Percentiles rank a stretch among this genome's conserved stretches.
Evolutionary conservation across 2,329 filamentous ascomycete genomes (phyloP).

Genomic region (Fusarium sp.): DNA sequence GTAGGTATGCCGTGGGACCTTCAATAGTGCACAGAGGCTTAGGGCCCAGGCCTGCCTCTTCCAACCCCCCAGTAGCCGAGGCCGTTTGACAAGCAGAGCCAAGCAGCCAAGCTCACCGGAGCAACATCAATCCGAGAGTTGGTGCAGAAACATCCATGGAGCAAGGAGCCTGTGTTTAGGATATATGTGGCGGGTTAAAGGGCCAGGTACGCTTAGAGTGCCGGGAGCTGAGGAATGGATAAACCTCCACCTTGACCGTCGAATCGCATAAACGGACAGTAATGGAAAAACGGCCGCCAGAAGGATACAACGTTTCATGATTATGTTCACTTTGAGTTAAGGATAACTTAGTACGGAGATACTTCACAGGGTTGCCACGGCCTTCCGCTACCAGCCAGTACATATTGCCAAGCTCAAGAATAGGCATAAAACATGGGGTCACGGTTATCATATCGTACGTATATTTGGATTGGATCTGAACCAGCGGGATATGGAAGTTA

Average conservation of each 20-base stretch:
- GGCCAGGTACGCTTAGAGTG: background rate
- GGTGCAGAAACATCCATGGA: conserved; percentile 4
- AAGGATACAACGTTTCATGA: conserved; percentile 12
- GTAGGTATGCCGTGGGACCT: background rate
- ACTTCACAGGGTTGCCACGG: background rate
- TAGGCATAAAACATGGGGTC: background rate
- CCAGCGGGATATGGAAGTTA: background rate
- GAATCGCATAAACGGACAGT: conserved; percentile 1
- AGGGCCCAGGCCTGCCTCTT: background rate
- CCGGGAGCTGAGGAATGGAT: conserved; percentile 36
- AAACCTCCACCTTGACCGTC: conserved; percentile 16
- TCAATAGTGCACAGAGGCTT: conserved; percentile 19
- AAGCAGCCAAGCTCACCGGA: background rate
- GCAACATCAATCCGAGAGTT: conserved; percentile 14
- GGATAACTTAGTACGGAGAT: background rate
- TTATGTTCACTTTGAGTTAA: background rate
- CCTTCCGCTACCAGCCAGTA: conserved; percentile 5
- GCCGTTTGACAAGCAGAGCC: background rate
- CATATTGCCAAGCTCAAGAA: conserved; percentile 8
- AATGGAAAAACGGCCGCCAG: conserved; percentile 10
- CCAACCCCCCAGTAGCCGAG: background rate
- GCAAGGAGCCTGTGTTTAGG: background rate
- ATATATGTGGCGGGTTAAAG: background rate
- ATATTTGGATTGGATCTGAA: background rate
- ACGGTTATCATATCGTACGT: background rate